phyloP scores from a whole-genome alignment of 2,329 filamentous ascomycete genomes.

The Cercospora berteroae region DNA sequence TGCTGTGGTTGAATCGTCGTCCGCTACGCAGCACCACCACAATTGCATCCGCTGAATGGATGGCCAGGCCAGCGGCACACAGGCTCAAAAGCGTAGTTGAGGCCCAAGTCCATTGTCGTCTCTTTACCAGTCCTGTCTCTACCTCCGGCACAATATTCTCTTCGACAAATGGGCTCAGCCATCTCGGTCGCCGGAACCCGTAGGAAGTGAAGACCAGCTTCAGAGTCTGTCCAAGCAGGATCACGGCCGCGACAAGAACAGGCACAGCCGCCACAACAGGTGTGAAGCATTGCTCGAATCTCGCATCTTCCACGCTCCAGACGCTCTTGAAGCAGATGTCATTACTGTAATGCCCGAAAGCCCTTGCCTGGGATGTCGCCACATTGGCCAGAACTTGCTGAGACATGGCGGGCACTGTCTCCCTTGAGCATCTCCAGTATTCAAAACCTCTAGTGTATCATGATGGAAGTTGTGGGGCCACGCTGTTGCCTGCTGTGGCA shows the following conservation, averaged over 20 bases:
- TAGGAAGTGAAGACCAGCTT: constrained; percentile 28
- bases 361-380: not conserved
- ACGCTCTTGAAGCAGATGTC: constrained; percentile 28
- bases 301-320: constrained; percentile 40
- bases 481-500: not conserved
- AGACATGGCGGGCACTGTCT: not conserved
- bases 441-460: not conserved
- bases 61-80: constrained; percentile 19
- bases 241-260: constrained; percentile 37
- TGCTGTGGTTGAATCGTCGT: not conserved
- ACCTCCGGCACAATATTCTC: constrained; percentile 37
- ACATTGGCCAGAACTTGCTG: constrained; percentile 2
- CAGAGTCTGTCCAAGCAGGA: constrained; percentile 41
- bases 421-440: not conserved
- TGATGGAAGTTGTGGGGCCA: not conserved
- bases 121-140: constrained; percentile 36
- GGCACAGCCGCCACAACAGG: constrained; percentile 43
- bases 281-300: constrained; percentile 43
- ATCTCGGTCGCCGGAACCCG: constrained; percentile 44
- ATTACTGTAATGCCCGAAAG: not conserved
- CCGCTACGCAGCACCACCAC: not conserved
- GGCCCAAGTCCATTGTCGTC: constrained; percentile 29
- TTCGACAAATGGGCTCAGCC: constrained; percentile 53
- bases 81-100: constrained; percentile 25
- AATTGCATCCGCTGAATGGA: constrained; percentile 22